Base-by-base conservation (phyloP, 108 stramenopile species). In the Skeletonema tropicum region DNA sequence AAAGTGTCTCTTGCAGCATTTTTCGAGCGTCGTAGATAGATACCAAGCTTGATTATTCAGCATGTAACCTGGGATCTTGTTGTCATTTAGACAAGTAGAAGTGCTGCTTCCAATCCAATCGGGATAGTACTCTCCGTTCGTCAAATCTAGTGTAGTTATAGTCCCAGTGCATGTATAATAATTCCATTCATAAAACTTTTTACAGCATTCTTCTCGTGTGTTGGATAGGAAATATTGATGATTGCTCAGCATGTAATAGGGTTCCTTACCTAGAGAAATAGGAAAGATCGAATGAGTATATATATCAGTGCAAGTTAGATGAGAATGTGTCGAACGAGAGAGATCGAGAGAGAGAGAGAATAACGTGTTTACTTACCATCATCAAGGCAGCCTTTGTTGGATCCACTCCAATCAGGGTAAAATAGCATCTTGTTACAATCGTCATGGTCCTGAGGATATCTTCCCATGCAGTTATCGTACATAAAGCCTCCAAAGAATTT, bases 41-140 rank as follows among this genome's bases (percentile, higher is more conserved):
- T 42, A 42, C 41, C 41, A 42, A 42, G 9, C 41, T 13, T 73
- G 52, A 75, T 75, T 42, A 2, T 1, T 13, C 0, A 42, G 41
- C 58, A 59, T 59, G 29, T 59, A 59, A 1, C 0, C 11, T 30
- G 58, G 58, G 2, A 29, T 25, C 13, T 25, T 30, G 14, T 15
- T 3, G 3, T 59, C 58, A 3, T 59, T 59, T 15, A 29, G 23
- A 15, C 58, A 59, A 13, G 41, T 42, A 42, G 12, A 42, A 42
- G 41, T 42, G 41, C 12, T 30, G 26, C 26, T 29, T 29, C 26
- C 26, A 25, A 2, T 59, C 26, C 58, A 25, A 11, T 30, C 23
- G 14, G 23, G 26, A 25, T 25, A 30, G 14, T 14, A 59, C 11
- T 59, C 11, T 9, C 11, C 15, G 2, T 15, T 30, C 1, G 58